Conservation (phyloP, 352 stramenopile species). For the Nothophytophthora sp. region DNA sequence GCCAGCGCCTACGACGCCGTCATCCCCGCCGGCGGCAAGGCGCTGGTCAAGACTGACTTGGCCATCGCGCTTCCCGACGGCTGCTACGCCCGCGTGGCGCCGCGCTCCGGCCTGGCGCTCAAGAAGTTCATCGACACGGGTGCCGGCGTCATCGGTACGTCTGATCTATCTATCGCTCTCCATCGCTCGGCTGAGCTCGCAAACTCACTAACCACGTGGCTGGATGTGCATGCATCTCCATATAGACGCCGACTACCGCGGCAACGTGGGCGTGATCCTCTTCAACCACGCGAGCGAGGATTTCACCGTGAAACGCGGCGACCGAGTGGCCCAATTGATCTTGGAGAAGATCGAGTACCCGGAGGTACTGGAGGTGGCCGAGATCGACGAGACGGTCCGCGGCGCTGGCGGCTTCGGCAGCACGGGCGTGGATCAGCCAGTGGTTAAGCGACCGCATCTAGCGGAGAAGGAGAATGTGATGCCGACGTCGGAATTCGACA, state of each 20-base stretch:
- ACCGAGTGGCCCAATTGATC: conserved; percentile 98
- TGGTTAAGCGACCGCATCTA: conserved; percentile 51
- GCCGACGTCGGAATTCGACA: conserved; percentile 13
- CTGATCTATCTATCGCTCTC: conserved; percentile 10
- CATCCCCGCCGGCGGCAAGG: conserved; percentile 92
- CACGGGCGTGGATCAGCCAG: conserved; percentile 84
- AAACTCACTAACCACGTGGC: too few species aligned
- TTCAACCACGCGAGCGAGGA: conserved; percentile 97
- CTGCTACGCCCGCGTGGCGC: conserved; percentile 95
- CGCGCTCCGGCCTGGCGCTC: conserved; percentile 93
- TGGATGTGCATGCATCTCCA: too few species aligned
- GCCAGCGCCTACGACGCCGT: conserved; percentile 85
- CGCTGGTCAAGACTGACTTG: conserved; percentile 97
- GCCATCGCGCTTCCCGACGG: conserved; percentile 93
- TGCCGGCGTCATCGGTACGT: conserved; percentile 97
- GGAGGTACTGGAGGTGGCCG: conserved; percentile 90
- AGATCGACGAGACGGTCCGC: conserved; percentile 95
- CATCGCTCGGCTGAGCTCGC: too few species aligned
- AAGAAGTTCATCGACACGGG: conserved; percentile 99
- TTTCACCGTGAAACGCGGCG: conserved; percentile 94
- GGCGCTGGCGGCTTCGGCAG: conserved; percentile 96
- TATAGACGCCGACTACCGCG: conserved; percentile 98
- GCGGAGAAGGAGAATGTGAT: neutral
- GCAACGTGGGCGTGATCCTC: conserved; percentile 98
- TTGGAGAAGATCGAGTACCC: conserved; percentile 95